phyloP scores from a whole-genome alignment of 768 basidiomycete genomes.

The Imleria badia region DNA sequence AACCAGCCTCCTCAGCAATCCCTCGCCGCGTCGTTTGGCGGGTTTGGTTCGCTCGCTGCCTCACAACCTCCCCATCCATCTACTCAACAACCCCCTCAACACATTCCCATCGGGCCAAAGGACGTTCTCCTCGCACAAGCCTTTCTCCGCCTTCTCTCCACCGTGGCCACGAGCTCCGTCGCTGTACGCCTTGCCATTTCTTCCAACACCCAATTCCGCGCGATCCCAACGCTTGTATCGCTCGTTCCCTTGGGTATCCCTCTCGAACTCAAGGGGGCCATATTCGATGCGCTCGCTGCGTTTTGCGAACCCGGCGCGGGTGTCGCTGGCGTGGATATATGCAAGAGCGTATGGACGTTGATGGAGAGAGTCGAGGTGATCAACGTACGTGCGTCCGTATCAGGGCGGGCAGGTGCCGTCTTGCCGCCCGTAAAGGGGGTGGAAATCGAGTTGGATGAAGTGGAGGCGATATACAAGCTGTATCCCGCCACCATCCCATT shows the following conservation, averaged over 20 bases:
- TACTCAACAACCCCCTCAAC: conserved; percentile 41
- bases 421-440: conserved; percentile 71
- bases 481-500: conserved; percentile 93
- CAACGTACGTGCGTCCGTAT: conserved; percentile 57
- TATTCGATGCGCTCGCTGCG: conserved; percentile 77
- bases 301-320: conserved; percentile 85
- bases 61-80: conserved; percentile 32
- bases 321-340: conserved; percentile 69
- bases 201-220: conserved; percentile 75
- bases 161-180: conserved; percentile 72
- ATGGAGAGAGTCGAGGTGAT: conserved; percentile 86
- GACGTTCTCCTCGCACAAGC: conserved; percentile 79
- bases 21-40: conserved; percentile 30
- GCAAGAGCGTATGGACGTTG: conserved; percentile 76
- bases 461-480: conserved; percentile 72
- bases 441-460: conserved; percentile 83
- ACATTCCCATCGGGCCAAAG: conserved; percentile 54
- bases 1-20: conserved; percentile 46
- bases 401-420: conserved; percentile 29
- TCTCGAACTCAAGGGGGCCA: conserved; percentile 84
- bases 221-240: conserved; percentile 75
- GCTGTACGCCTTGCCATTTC: conserved; percentile 78
- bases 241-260: conserved; percentile 81
- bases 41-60: conserved; percentile 29
- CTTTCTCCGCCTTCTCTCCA: conserved; percentile 77